Evolutionary conservation across 805 yeast species (phyloP), one percentile per base, ranked within the genome.

Genomic region (Saccharomyces eubayanus): DNA sequence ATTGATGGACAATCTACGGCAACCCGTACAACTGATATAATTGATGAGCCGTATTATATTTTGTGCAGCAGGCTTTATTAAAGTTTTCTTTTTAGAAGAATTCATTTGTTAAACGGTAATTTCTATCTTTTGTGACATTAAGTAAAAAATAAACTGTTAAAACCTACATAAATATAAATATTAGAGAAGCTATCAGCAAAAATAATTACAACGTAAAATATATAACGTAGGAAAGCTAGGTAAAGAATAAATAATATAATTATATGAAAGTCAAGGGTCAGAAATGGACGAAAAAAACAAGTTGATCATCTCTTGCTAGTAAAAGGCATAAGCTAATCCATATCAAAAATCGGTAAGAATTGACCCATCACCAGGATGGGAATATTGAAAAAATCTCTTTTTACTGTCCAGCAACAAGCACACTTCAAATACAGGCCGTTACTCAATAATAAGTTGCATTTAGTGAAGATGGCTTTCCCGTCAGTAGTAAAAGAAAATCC

Each of bases 311-410:
- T 31, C 5, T 1, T 31, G n/a, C 14, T 14, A 11, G 40, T 4
- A 31, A 12, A 6, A 6, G n/a, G n/a, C 14, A 12, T 31, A 31
- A 11, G 24, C 20, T 16, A 36, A 24, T 36, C 43, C 10, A 36
- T 16, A n/a, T 59, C 59, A 46, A 85, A 69, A 1, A 85, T 78
- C 1, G 94, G 94, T 46, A 87, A 65, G 62, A 87, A 85, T 64
- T 88, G 92, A 0, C 96, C 96, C 47, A 87, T 84, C 20, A 88
- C 82, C 63, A 88, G 73, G 88, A 87, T 83, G 6, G 96, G 95
- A 49, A 88, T 81, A 68, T 87, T 92, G 70, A 87, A 88, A 49
- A 84, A 81, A 70, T 88, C 96, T 59, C 94, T 73, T 59, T 86
- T 86, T 14, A 88, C 89, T 0, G 96, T 88, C 90, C 94, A 86